Evolutionary conservation across 1,139 yeast species (phyloP).

Genomic region (Suhomyces maxii): DNA sequence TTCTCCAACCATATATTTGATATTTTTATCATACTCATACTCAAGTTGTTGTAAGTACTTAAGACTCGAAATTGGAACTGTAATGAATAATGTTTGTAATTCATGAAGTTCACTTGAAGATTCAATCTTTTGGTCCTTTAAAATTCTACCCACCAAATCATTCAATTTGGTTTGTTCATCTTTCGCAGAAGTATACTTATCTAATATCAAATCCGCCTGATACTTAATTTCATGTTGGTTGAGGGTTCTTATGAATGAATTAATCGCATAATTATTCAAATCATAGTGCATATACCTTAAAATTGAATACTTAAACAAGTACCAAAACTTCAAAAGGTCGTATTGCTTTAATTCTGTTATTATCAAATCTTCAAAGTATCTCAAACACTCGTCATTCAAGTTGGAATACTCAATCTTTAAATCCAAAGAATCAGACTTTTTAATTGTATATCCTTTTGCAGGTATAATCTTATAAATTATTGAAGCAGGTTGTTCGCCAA

Average conservation of each 20-base stretch:
- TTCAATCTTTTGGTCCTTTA: constrained; percentile 9
- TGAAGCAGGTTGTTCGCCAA: constrained; percentile 69
- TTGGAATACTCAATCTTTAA: constrained; percentile 48
- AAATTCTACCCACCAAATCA: constrained; percentile 13
- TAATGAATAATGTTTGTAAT: constrained; percentile 31
- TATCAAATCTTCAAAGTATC: constrained; percentile 14
- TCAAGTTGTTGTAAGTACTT: constrained; percentile 53
- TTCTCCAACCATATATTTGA: constrained; percentile 61
- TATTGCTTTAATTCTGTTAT: constrained; percentile 11
- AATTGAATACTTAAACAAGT: constrained; percentile 26
- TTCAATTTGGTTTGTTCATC: constrained; percentile 17
- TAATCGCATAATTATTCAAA: constrained; percentile 39
- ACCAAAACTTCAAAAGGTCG: constrained; percentile 21
- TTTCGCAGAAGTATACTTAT: constrained; percentile 15
- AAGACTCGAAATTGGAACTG: constrained; percentile 54
- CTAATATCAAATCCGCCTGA: constrained; percentile 16
- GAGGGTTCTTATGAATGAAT: constrained; percentile 23
- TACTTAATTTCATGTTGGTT: constrained; percentile 19
- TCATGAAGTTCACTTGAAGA: neutral
- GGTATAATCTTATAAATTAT: constrained; percentile 55
- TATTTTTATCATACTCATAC: constrained; percentile 36
- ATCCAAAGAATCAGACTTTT: constrained; percentile 37
- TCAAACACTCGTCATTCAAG: constrained; percentile 43
- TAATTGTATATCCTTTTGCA: constrained; percentile 17
- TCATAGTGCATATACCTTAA: constrained; percentile 32